These are phyloP conservation scores for Monilinia vaccinii-corymbosi DNA, from an alignment of 2,329 filamentous ascomycete genomes.

Conservation along the genomic window DNA sequence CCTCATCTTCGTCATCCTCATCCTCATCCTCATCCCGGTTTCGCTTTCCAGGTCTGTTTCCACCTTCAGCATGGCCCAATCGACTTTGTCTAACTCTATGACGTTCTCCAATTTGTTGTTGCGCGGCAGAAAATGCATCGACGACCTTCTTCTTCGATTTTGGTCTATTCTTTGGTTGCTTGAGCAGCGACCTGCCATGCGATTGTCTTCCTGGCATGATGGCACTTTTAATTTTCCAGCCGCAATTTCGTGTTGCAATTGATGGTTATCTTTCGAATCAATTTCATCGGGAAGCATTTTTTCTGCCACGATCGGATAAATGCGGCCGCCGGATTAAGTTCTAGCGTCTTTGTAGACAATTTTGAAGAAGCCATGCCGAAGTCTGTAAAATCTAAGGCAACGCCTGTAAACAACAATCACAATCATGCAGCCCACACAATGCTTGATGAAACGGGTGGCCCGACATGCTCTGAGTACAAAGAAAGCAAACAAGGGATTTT, in stretches of 20 bases:
- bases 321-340: constrained; percentile 18
- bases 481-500: constrained; percentile 85
- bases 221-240: background rate
- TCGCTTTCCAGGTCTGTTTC: constrained; percentile 32
- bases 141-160: constrained; percentile 37
- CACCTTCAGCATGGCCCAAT: constrained; percentile 44
- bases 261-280: constrained; percentile 12
- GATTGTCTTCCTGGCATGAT: constrained; percentile 31
- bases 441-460: constrained; percentile 58
- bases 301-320: background rate
- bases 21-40: constrained; percentile 37
- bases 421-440: constrained; percentile 57
- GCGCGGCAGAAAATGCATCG: constrained; percentile 58
- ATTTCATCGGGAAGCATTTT: constrained; percentile 23
- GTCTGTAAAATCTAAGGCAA: background rate
- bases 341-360: constrained; percentile 3
- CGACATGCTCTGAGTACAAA: constrained; percentile 84
- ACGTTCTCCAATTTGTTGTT: constrained; percentile 43
- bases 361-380: constrained; percentile 3
- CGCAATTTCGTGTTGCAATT: constrained; percentile 5
- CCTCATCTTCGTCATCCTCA: constrained; percentile 33
- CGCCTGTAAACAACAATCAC: background rate
- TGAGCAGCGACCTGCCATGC: constrained; percentile 26
- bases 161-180: constrained; percentile 32
- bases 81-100: constrained; percentile 46